These are phyloP conservation scores for Platismatia glauca DNA, from an alignment of 495 filamentous ascomycete species.

Conservation along the genomic window DNA sequence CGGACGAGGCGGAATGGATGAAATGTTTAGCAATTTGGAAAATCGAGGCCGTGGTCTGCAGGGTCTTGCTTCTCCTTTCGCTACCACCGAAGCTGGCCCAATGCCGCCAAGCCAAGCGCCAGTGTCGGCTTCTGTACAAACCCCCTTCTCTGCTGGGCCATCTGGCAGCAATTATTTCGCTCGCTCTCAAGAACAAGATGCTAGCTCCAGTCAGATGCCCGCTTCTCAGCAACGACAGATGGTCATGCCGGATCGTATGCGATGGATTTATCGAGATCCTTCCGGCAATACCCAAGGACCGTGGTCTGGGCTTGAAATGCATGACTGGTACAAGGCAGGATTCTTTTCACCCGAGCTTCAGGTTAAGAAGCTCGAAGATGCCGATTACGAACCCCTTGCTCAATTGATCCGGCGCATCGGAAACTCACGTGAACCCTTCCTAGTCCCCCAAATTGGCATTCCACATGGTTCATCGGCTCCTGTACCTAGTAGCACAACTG, in stretches of 20 bases:
- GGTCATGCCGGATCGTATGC: conserved; percentile 99
- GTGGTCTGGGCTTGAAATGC: conserved; percentile 95
- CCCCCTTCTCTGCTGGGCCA: conserved; percentile 20
- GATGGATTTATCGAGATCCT: conserved; percentile 96
- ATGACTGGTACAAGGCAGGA: conserved; percentile 98
- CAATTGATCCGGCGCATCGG: conserved; percentile 92
- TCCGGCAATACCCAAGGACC: conserved; percentile 86
- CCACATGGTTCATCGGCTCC: conserved; percentile 65
- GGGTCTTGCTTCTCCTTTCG: conserved; percentile 13
- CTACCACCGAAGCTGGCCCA: conserved; percentile 18
- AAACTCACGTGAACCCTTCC: conserved; percentile 93
- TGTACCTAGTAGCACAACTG: conserved; percentile 36
- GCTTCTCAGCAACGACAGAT: conserved; percentile 72
- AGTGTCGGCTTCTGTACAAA: conserved; percentile 16
- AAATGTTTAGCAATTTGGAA: conserved; percentile 41
- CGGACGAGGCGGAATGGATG: conserved; percentile 47
- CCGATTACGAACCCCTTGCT: conserved; percentile 91
- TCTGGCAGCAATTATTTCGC: conserved; percentile 18
- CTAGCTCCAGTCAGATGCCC: conserved; percentile 48
- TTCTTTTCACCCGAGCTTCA: conserved; percentile 93
- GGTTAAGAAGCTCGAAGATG: conserved; percentile 87
- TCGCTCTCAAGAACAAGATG: conserved; percentile 22
- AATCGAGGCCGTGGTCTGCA: conserved; percentile 14
- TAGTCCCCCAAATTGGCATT: conserved; percentile 93
- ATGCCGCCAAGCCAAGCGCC: conserved; percentile 13